These are phyloP conservation scores for Pythium guiyangense DNA, from an alignment of 352 stramenopile species.

Conservation along the genomic window DNA sequence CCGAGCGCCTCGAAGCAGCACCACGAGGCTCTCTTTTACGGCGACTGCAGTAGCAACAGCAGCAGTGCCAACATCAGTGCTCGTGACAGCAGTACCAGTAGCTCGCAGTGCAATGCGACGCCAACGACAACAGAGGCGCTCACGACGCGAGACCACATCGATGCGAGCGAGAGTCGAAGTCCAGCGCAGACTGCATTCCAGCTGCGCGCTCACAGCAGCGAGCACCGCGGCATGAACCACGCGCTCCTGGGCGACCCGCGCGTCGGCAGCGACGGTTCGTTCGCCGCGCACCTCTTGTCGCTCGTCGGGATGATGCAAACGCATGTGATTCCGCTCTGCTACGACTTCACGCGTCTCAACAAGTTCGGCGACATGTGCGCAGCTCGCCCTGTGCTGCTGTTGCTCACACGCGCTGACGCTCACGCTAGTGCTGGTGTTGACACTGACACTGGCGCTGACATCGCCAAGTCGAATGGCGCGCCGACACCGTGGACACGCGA, in stretches of 20 bases:
- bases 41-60: slow-evolving; percentile 5
- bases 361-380: slow-evolving; percentile 28
- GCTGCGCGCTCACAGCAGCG: no score
- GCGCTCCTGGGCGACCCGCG: slow-evolving; percentile 20
- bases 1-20: slow-evolving; percentile 11
- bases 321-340: slow-evolving; percentile 22
- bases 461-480: no score
- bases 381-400: slow-evolving; percentile 22
- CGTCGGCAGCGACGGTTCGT: slow-evolving; percentile 11
- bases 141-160: background rate
- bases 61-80: no score
- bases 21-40: background rate
- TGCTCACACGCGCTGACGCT: slow-evolving; percentile 8
- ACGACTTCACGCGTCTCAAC: slow-evolving; percentile 18
- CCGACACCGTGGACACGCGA: slow-evolving; percentile 33
- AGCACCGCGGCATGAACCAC: no score
- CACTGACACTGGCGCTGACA: no score
- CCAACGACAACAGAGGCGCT: background rate
- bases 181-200: slow-evolving; percentile 4
- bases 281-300: slow-evolving; percentile 27
- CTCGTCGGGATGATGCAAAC: slow-evolving; percentile 22
- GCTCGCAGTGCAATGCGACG: slow-evolving; percentile 2
- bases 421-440: background rate
- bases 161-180: background rate
- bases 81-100: no score